Percentiles rank a stretch among this genome's conserved stretches.
Evolutionary conservation across 805 yeast species (phyloP).

Genomic region (Jamesozyma hellenica): DNA sequence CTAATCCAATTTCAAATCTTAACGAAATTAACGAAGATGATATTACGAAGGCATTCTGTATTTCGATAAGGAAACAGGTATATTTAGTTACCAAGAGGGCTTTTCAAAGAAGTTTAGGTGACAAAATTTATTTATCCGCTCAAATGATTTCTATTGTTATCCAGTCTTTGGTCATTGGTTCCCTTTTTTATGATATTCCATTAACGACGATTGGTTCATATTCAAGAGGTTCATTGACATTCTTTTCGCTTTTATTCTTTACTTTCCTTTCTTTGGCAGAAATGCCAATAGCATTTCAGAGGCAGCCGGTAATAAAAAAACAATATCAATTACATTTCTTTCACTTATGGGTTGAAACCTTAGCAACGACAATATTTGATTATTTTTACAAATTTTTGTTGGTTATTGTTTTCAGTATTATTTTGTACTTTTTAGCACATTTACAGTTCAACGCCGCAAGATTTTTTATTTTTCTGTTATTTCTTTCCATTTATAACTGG

Average conservation of each 20-base stretch:
- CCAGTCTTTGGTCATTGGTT: conserved; percentile 37
- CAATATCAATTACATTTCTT: conserved; percentile 58
- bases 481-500: conserved; percentile 35
- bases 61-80: conserved; percentile 34
- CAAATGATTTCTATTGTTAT: conserved; percentile 35
- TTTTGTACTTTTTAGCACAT: conserved; percentile 46
- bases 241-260: conserved; percentile 42
- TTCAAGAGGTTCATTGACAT: conserved; percentile 44
- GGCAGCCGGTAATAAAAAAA: conserved; percentile 48
- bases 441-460: conserved; percentile 39
- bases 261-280: conserved; percentile 54
- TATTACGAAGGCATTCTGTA: conserved; percentile 19
- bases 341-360: conserved; percentile 56
- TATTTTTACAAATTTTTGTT: conserved; percentile 44
- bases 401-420: conserved; percentile 35
- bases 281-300: conserved; percentile 37
- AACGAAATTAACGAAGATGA: conserved; percentile 10
- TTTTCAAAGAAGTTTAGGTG: conserved; percentile 34
- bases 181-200: conserved; percentile 39
- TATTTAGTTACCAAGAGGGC: conserved; percentile 38
- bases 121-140: conserved; percentile 34
- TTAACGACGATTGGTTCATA: conserved; percentile 39
- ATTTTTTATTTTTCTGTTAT: conserved; percentile 40
- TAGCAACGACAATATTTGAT: conserved; percentile 48
- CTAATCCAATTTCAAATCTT: conserved; percentile 23